These are phyloP conservation scores for Chamaenerion angustifolium DNA, from an alignment of 345 rosid genomes.

Conservation along the genomic window DNA sequence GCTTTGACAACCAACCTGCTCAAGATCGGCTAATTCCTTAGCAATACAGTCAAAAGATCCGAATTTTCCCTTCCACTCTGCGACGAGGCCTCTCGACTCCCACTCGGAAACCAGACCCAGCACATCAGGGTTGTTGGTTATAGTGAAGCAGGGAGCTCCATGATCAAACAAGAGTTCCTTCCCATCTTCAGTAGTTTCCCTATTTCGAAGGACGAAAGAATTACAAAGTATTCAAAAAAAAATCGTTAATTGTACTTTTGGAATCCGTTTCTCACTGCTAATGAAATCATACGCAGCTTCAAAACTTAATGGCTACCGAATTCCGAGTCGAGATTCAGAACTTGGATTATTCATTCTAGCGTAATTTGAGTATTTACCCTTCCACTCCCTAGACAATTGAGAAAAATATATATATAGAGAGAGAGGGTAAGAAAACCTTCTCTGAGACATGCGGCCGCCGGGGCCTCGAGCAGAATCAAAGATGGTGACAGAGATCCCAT, in stretches of 20 bases:
- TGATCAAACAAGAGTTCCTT: constrained; percentile 64
- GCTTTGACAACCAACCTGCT: constrained; percentile 27
- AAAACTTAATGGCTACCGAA: too few species aligned
- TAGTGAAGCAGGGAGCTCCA: constrained; percentile 67
- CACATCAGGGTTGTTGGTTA: constrained; percentile 31
- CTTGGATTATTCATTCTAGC: too few species aligned
- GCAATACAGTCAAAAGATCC: constrained; percentile 43
- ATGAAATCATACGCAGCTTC: too few species aligned
- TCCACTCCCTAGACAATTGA: neutral
- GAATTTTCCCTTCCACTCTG: constrained; percentile 58
- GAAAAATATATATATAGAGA: neutral
- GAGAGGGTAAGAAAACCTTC: constrained; percentile 30
- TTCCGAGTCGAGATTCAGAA: too few species aligned
- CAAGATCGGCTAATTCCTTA: constrained; percentile 29
- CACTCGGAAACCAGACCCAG: constrained; percentile 47
- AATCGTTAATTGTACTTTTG: neutral
- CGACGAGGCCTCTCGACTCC: constrained; percentile 57
- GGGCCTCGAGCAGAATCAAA: constrained; percentile 79
- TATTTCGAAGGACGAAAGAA: constrained; percentile 6
- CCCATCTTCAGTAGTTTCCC: constrained; percentile 58
- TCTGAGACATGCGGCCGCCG: constrained; percentile 82
- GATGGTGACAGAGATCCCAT: constrained; percentile 59
- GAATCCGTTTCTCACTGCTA: too few species aligned
- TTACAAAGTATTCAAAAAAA: neutral
- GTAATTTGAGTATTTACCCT: too few species aligned